A percentile compares a stretch with the other conserved stretches of the same genome.
Conservation (phyloP, 768 basidiomycete species). For the Panus rudis region DNA sequence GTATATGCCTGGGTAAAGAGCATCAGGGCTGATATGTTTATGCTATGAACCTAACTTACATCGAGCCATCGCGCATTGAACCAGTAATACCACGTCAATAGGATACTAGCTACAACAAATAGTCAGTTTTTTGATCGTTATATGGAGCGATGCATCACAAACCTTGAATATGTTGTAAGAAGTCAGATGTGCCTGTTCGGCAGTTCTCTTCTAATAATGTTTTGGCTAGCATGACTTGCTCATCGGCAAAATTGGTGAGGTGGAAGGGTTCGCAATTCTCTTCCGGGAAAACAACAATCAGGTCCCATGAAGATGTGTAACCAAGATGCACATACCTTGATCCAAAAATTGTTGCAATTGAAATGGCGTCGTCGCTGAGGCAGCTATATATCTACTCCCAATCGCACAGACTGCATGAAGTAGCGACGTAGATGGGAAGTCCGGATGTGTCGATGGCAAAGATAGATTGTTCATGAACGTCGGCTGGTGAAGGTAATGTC, state of each 20-base stretch:
- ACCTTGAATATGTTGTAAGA: constrained; percentile 57
- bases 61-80: constrained; percentile 54
- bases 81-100: constrained; percentile 51
- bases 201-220: constrained; percentile 42
- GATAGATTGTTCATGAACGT: constrained; percentile 55
- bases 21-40: not conserved
- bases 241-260: constrained; percentile 59
- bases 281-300: not conserved
- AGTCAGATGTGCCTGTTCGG: constrained; percentile 44
- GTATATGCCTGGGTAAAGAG: constrained; percentile 43
- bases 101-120: constrained; percentile 40
- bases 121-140: not conserved
- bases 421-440: constrained; percentile 63
- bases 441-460: constrained; percentile 56
- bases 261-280: constrained; percentile 8
- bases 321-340: constrained; percentile 21
- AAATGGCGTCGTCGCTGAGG: constrained; percentile 30
- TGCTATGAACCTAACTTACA: constrained; percentile 27
- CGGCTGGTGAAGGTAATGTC: constrained; percentile 54
- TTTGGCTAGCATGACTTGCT: constrained; percentile 50
- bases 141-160: not conserved
- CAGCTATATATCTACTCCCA: constrained; percentile 47
- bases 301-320: constrained; percentile 6
- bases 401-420: constrained; percentile 80
- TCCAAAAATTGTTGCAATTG: too few species aligned